Percentiles rank a stretch among this genome's conserved stretches.
Conservation (phyloP, 331 rosid species). For the Acacia concinna region DNA sequence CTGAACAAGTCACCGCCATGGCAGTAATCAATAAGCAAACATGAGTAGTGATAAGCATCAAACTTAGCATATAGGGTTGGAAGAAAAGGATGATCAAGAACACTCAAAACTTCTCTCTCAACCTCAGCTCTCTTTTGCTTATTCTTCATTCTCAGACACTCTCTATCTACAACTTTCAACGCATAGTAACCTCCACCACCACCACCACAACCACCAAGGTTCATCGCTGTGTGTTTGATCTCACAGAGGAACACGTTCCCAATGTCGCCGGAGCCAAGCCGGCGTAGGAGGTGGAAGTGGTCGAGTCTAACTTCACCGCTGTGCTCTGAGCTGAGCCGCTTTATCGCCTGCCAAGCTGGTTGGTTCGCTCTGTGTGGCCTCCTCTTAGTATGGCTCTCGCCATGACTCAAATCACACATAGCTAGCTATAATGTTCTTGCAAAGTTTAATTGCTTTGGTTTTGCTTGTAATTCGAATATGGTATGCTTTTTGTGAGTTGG, state of each 20-base stretch:
- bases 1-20: conserved; percentile 30
- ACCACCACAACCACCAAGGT: neutral
- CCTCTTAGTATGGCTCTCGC: neutral
- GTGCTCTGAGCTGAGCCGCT: neutral
- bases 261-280: conserved; percentile 13
- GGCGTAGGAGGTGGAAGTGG: conserved; percentile 26
- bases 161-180: conserved; percentile 27
- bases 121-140: conserved; percentile 20
- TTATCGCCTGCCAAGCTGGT: conserved; percentile 24
- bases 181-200: conserved; percentile 11
- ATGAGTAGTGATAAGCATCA: conserved; percentile 20
- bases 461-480: neutral
- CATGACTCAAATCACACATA: conserved; percentile 6
- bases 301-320: conserved; percentile 11
- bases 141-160: neutral
- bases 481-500: neutral
- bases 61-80: conserved; percentile 27
- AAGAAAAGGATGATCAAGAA: conserved; percentile 32
- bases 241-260: conserved; percentile 29
- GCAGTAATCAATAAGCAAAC: conserved; percentile 32
- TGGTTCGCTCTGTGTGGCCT: conserved; percentile 30
- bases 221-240: conserved; percentile 1
- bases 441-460: neutral
- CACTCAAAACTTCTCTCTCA: conserved; percentile 22
- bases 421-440: neutral